phyloP scores from a whole-genome alignment of 1,284 basidiomycete genomes.

The Melanopsichium pennsylvanicum region DNA sequence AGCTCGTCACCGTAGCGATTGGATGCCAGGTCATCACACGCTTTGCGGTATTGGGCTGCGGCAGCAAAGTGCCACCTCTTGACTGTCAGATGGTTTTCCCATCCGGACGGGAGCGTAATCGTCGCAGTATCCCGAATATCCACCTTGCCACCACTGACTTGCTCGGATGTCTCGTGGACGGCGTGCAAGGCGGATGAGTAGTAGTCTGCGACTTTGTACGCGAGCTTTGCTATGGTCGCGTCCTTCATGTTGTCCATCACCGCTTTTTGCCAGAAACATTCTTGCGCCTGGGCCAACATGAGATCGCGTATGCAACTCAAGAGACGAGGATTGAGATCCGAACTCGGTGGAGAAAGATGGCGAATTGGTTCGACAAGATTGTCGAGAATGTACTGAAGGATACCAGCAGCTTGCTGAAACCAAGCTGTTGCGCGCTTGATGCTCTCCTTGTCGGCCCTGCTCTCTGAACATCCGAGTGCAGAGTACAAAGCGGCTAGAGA shows the following conservation, averaged over 20 bases:
- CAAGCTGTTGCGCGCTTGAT: slow-evolving; percentile 52
- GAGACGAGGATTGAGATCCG: slow-evolving; percentile 70
- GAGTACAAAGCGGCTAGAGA: slow-evolving; percentile 52
- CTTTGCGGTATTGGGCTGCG: slow-evolving; percentile 87
- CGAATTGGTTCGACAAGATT: slow-evolving; percentile 29
- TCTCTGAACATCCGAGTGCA: slow-evolving; percentile 45
- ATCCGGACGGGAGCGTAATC: slow-evolving; percentile 71
- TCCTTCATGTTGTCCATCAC: slow-evolving; percentile 82
- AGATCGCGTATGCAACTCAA: slow-evolving; percentile 76
- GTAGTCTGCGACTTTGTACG: slow-evolving; percentile 72
- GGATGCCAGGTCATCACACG: slow-evolving; percentile 86
- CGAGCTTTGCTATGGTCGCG: slow-evolving; percentile 83
- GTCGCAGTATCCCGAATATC: slow-evolving; percentile 12
- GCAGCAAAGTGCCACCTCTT: slow-evolving; percentile 88
- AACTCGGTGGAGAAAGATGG: slow-evolving; percentile 20
- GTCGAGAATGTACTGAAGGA: slow-evolving; percentile 44
- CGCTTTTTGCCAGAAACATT: slow-evolving; percentile 95
- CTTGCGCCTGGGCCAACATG: slow-evolving; percentile 93
- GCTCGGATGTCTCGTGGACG: neutral
- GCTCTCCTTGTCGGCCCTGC: slow-evolving; percentile 54
- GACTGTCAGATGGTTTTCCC: slow-evolving; percentile 81
- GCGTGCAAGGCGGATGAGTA: slow-evolving; percentile 46
- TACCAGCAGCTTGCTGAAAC: slow-evolving; percentile 58
- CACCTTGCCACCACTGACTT: slow-evolving; percentile 4
- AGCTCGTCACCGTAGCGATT: slow-evolving; percentile 67